Base-by-base conservation (phyloP, 768 basidiomycete species). In the Thelephora aurantiotincta region DNA sequence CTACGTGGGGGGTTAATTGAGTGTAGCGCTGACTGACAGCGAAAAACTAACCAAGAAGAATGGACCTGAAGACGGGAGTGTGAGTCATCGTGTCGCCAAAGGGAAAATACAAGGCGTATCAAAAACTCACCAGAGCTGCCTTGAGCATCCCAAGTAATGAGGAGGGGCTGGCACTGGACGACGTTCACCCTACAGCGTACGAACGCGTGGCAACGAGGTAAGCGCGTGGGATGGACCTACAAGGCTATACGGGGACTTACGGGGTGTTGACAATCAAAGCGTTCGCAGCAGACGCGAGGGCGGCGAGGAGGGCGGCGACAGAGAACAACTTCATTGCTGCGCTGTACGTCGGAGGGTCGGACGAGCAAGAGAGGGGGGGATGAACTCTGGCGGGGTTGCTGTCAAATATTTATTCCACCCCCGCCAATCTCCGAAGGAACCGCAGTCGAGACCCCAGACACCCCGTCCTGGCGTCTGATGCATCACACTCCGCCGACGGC, bases 201-300 rank as follows among this genome's bases (percentile, higher is more conserved):
- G 26, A 9, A 30, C 26, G 26, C 26, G 22, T 7, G 9, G 34
- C 42, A 19, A 46, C 35, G 23, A 22, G 45, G 23, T 1, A 52
- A 33, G 54, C 22, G 35, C 36, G 11, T 42, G 18, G 48, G 51
- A 51, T 11, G 55, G 44, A 43, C 36, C 20, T 7, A 3, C 36
- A 11, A 16, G 34, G 44, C 44, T 33, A 2, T 35, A 33, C 22
- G 19, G 20, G 50, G 16, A 71, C 82, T 57, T 54, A 86, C 84
- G 85, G 85, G 34, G 85, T 89, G 60, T 82, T 79, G 59, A 87
- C 67, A 0, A 54, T 64, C 53, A 78, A 57, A 26, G 52, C 51
- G 56, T 77, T 75, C 14, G 73, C 78, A 20, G 61, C 61, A 44
- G 62, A 59, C 42, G 63, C 66, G 52, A 63, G 64, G 52, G 66